Evolutionary conservation across 2,329 filamentous ascomycete species (phyloP), one percentile per base, ranked within the genome.

Genomic region (Davidsoniella virescens): DNA sequence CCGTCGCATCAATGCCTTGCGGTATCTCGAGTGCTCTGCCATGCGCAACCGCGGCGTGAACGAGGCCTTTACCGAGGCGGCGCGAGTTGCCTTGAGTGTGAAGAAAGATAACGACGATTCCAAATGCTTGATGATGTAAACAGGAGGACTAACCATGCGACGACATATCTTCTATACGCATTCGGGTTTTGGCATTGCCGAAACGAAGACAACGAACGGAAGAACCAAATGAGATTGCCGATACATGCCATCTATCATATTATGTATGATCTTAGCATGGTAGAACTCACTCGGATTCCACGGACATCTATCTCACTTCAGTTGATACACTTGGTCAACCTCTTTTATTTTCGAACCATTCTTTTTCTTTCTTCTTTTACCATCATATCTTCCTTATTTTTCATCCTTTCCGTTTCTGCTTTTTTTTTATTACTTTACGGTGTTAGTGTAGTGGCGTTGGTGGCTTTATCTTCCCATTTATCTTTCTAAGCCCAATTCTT

Each of bases 21-120:
- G 93, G 62, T 98, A 98, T 64, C 77, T 98, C 51, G 92, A 98
- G 72, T 98, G 92, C 71, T 96, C 92, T 37, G 92, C 92, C 52
- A 96, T 96, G 80, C 83, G 88, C 68, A 98, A 98, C 67, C 79
- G 92, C 47, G 92, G 92, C 54, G 93, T 98, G 61, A 95, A 96
- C 66, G 92, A 98, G 67, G 92, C 92, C 41, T 98, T 98, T 62
- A 96, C 92, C 39, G 92, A 98, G 70, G 92, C 92, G 39, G 90
- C 92, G 20, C 83, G 93, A 60, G 92, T 98, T 36, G 92, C 92
- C 12, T 72, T 98, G 51, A 79, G 77, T 57, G 78, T 82, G 52
- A 80, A 75, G 67, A 75, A 78, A 59, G 76, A 76, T 54, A 73
- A 76, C 58, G 76, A 80, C 54, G 74, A 78, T 52, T 69, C 68